Evolutionary conservation across 1,284 basidiomycete species (phyloP).

Genomic region (Coriolopsis trogii): DNA sequence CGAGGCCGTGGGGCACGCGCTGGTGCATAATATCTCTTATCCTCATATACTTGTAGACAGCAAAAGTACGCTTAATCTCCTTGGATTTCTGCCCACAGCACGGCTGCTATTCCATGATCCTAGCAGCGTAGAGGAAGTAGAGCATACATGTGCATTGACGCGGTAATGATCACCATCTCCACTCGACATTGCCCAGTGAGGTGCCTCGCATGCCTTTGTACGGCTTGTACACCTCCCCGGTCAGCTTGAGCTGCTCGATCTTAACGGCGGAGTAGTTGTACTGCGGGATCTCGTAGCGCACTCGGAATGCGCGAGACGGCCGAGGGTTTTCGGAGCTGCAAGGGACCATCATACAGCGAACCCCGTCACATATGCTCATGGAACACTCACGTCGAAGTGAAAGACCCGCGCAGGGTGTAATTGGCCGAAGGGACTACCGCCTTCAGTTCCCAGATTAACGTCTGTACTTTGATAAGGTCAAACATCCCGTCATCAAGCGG

Average conservation of each 20-base stretch:
- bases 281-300: conserved; percentile 73
- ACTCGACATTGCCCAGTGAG: conserved; percentile 66
- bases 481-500: not conserved
- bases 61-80: conserved; percentile 22
- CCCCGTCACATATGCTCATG: not conserved
- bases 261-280: conserved; percentile 81
- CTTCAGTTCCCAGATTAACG: conserved; percentile 77
- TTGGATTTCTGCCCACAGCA: not conserved
- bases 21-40: conserved; percentile 11
- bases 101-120: not conserved
- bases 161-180: conserved; percentile 59
- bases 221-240: conserved; percentile 78
- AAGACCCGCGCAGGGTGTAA: conserved; percentile 79
- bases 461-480: conserved; percentile 38
- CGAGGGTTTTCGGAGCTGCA: conserved; percentile 43
- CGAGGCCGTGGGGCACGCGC: too few species aligned
- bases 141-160: conserved; percentile 3
- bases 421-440: conserved; percentile 69
- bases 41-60: conserved; percentile 21
- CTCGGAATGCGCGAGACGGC: conserved; percentile 72
- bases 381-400: conserved; percentile 60
- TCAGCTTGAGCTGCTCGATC: conserved; percentile 85
- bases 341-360: not conserved
- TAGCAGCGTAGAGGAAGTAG: not conserved
- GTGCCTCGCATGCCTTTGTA: conserved; percentile 69